Evolutionary conservation across 2,329 filamentous ascomycete genomes (phyloP).

Genomic region (Rosellinia necatrix): DNA sequence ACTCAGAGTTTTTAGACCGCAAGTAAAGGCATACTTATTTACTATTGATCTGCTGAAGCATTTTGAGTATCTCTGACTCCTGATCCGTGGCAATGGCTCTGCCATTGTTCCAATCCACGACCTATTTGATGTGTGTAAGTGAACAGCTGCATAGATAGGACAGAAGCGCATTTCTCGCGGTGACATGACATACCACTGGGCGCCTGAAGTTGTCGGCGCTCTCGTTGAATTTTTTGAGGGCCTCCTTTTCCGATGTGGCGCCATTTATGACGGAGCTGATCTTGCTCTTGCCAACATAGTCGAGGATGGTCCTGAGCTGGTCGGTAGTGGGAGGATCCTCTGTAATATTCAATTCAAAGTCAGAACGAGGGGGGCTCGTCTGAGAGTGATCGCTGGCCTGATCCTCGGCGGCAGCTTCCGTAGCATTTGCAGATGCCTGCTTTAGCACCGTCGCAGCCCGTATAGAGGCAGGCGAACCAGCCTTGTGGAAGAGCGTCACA

Average conservation of each 20-base stretch:
- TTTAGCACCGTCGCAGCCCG: conserved; percentile 79
- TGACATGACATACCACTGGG: conserved; percentile 70
- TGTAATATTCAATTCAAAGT: conserved; percentile 87
- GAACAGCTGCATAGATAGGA: too few relatives aligned
- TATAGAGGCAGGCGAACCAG: conserved; percentile 71
- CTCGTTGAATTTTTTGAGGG: conserved; percentile 76
- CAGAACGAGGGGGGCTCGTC: conserved; percentile 55
- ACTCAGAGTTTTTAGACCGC: too few relatives aligned
- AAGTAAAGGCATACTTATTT: conserved; percentile 28
- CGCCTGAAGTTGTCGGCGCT: conserved; percentile 70
- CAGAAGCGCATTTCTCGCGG: too few relatives aligned
- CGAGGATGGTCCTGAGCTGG: conserved; percentile 81
- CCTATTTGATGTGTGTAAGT: conserved; percentile 41
- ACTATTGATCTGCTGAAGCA: conserved; percentile 64
- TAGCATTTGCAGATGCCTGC: conserved; percentile 73
- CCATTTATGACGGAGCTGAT: conserved; percentile 70
- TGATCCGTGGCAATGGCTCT: conserved; percentile 77
- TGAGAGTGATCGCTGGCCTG: conserved; percentile 73
- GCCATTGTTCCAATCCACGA: conserved; percentile 94
- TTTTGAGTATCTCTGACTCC: conserved; percentile 86
- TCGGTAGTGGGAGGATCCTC: conserved; percentile 79
- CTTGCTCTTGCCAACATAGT: conserved; percentile 72
- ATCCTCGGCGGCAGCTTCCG: conserved; percentile 71
- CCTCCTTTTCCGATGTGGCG: conserved; percentile 75
- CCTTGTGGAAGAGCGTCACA: conserved; percentile 94